Evolutionary conservation across 202 grass and related monocot genomes (phyloP), one percentile per base, ranked within the genome.

Genomic region (Panicum hallii): DNA sequence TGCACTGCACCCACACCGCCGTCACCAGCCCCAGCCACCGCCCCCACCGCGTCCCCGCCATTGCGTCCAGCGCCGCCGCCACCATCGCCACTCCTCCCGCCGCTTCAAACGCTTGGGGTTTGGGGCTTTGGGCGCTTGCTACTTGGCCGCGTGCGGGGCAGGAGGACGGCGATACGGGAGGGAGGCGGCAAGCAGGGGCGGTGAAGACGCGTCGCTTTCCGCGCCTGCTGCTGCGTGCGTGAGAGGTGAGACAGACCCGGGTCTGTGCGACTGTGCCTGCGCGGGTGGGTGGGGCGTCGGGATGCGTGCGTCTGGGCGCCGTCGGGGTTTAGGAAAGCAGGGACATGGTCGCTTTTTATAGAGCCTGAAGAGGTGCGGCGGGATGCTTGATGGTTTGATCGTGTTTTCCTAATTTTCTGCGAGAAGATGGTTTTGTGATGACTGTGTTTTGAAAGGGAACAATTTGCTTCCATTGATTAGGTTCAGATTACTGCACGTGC

Each of bases 1-100:
- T 92, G 88, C 96, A 99, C 86, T 99, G 96, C 74, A 99, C 96
- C 96, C 96, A 99, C 72, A 99, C 96, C 67, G 96, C 96, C 84
- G 91, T 88, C 68, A 96, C 88, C 12, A 99, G 88, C 0, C 96
- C 93, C 76, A 99, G 84, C 96, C 96, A 96, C 61, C 88, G 75
- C 11, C 93, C 89, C 86, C 90, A 92, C 20, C 57, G 48, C 85
- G 82, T 85, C 38, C 74, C 86, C 13, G 85, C 66, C 79, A 90
- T 93, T 55, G 86, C 88, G 40, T 83, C 66, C 14, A 89, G 80
- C 69, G 80, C 56, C 67, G 81, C 74, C 86, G 85, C 83, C 78
- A 17, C 83, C 88, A 66, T 54, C 50, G 1, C 48, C 2, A 13
- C 40, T 53, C 6, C 7, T 2, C 22, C 3, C 22, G 19, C 40